phyloP scores from a whole-genome alignment of 2,329 filamentous ascomycete genomes.

The Dactylellina leptospora region DNA sequence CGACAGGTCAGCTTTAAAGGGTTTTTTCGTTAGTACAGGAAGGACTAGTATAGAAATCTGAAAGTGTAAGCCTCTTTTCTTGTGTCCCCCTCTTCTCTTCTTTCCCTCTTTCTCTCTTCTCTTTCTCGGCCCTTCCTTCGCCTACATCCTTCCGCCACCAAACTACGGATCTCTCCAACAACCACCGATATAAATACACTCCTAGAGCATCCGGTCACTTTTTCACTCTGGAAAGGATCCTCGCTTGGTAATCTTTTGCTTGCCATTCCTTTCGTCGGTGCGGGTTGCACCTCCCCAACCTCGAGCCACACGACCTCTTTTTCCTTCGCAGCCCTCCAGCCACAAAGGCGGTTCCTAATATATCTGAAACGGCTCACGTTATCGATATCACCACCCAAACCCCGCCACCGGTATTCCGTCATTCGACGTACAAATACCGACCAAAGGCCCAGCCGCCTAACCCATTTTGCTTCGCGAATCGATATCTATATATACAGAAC shows the following conservation, averaged over 20 bases:
- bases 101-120: slow-evolving; percentile 26
- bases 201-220: slow-evolving; percentile 20
- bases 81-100: slow-evolving; percentile 16
- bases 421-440: slow-evolving; percentile 8
- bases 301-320: slow-evolving; percentile 23
- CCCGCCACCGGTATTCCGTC: slow-evolving; percentile 50
- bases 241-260: slow-evolving; percentile 19
- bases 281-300: not conserved
- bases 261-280: slow-evolving; percentile 7
- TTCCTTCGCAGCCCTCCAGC: slow-evolving; percentile 21
- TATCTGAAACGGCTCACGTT: slow-evolving; percentile 50
- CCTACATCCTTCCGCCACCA: slow-evolving; percentile 32
- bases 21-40: slow-evolving; percentile 26
- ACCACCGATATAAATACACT: slow-evolving; percentile 28
- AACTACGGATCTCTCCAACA: slow-evolving; percentile 15
- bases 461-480: not conserved
- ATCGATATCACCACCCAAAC: slow-evolving; percentile 50
- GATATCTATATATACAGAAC: slow-evolving; percentile 22
- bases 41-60: slow-evolving; percentile 36
- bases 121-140: slow-evolving; percentile 30
- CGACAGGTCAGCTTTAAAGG: slow-evolving; percentile 21
- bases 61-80: slow-evolving; percentile 51
- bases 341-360: slow-evolving; percentile 40
- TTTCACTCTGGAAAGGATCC: slow-evolving; percentile 24
- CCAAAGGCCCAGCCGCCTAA: slow-evolving; percentile 7